Conservation (phyloP, 2,329 filamentous ascomycete genomes). For the Tolypocladium pustulatum region DNA sequence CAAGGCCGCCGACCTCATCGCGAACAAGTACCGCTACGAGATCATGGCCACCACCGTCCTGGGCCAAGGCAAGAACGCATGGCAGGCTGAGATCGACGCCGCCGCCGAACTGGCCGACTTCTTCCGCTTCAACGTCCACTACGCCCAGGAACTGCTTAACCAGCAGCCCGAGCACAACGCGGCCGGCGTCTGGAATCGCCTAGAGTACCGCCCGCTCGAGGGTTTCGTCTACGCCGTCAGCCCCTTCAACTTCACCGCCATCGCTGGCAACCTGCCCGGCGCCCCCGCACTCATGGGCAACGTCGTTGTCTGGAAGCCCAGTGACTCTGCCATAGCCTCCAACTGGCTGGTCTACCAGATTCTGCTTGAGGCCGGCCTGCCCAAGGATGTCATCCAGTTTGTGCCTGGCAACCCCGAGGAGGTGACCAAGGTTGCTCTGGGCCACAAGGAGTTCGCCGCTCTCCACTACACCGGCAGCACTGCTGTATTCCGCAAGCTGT, state of each 20-base stretch:
- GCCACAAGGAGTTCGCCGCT: conserved; percentile 73
- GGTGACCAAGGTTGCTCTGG: conserved; percentile 67
- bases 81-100: conserved; percentile 97
- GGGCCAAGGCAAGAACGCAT: conserved; percentile 95
- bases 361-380: conserved; percentile 81
- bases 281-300: conserved; percentile 86
- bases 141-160: conserved; percentile 81
- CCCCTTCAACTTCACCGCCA: conserved; percentile 96
- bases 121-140: conserved; percentile 87
- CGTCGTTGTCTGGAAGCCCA: conserved; percentile 96
- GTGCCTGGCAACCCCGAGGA: conserved; percentile 79
- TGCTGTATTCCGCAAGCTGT: conserved; percentile 78
- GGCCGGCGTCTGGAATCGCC: conserved; percentile 79
- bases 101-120: conserved; percentile 91
- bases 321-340: conserved; percentile 75
- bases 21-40: conserved; percentile 90
- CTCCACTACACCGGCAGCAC: conserved; percentile 94
- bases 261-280: conserved; percentile 75
- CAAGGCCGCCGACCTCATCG: conserved; percentile 86
- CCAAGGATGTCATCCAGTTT: conserved; percentile 85
- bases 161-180: conserved; percentile 80
- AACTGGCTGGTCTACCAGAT: conserved; percentile 89
- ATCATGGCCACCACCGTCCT: conserved; percentile 95
- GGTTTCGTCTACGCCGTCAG: conserved; percentile 92
- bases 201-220: conserved; percentile 82